phyloP scores from a whole-genome alignment of 257 asterid genomes.

The Fraxinus pennsylvanica region DNA sequence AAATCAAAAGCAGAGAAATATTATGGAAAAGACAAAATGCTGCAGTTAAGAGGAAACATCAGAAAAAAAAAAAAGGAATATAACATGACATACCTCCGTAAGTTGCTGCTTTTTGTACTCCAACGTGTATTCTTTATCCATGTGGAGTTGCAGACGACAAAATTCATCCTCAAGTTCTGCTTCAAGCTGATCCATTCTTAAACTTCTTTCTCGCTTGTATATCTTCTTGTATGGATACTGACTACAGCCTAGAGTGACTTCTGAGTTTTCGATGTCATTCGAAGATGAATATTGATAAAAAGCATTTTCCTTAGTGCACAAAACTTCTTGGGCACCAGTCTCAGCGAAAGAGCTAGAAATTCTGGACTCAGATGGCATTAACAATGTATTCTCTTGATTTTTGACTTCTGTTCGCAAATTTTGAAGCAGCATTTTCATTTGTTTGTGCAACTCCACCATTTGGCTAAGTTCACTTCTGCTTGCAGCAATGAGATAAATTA shows the following conservation, averaged over 20 bases:
- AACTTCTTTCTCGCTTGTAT: constrained; percentile 29
- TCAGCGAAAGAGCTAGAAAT: constrained; percentile 29
- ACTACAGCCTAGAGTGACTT: constrained; percentile 25
- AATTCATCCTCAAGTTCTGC: constrained; percentile 72
- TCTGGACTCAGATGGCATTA: constrained; percentile 27
- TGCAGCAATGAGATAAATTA: constrained; percentile 49
- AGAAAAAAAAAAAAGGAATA: neutral
- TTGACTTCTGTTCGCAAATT: constrained; percentile 35
- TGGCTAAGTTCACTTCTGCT: constrained; percentile 53
- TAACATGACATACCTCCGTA: constrained; percentile 45
- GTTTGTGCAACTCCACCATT: constrained; percentile 43
- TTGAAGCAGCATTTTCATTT: constrained; percentile 48
- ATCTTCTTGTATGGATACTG: constrained; percentile 15
- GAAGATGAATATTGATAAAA: constrained; percentile 29
- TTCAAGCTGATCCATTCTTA: constrained; percentile 62
- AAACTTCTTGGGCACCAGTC: constrained; percentile 22
- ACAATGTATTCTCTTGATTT: constrained; percentile 21
- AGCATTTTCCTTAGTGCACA: constrained; percentile 17
- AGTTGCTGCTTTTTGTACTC: constrained; percentile 26
- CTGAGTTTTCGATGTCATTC: constrained; percentile 18
- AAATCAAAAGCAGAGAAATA: neutral
- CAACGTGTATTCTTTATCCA: constrained; percentile 34
- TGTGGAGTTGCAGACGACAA: constrained; percentile 44
- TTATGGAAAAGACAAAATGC: neutral
- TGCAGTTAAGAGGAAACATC: neutral